Evolutionary conservation across 2,329 filamentous ascomycete genomes (phyloP).

Genomic region (Curvularia lunata): DNA sequence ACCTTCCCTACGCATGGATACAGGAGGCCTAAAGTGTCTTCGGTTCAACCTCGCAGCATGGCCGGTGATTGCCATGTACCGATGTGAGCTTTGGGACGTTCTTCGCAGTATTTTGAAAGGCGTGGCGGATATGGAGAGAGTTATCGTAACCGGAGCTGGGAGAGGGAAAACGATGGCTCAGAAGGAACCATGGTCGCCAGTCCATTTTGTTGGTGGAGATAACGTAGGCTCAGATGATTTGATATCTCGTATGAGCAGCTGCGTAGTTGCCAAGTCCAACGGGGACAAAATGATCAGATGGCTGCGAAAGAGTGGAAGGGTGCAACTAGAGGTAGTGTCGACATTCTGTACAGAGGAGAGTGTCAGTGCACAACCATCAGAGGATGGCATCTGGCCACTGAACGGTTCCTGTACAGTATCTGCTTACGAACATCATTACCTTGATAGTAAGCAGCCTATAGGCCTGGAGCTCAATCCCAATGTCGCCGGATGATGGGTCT

Average conservation of each 20-base stretch:
- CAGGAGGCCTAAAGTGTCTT: conserved; percentile 41
- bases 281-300: conserved; percentile 41
- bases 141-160: conserved; percentile 44
- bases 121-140: conserved; percentile 38
- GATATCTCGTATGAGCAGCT: conserved; percentile 42
- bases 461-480: conserved; percentile 51
- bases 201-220: conserved; percentile 47
- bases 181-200: conserved; percentile 45
- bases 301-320: conserved; percentile 33
- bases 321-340: conserved; percentile 43
- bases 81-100: conserved; percentile 43
- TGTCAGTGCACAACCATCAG: conserved; percentile 25
- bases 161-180: conserved; percentile 41
- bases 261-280: conserved; percentile 25
- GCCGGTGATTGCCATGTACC: conserved; percentile 39
- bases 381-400: conserved; percentile 37
- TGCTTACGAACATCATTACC: conserved; percentile 41
- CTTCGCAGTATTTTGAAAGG: conserved; percentile 38
- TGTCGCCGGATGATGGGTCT: conserved; percentile 81
- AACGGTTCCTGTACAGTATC: conserved; percentile 28
- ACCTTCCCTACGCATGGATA: conserved; percentile 35
- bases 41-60: conserved; percentile 47
- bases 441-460: conserved; percentile 19
- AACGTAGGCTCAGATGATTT: conserved; percentile 45
- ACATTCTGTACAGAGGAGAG: conserved; percentile 26